A percentile compares a stretch with the other conserved stretches of the same genome.
These are phyloP conservation scores for Asterionellopsis glacialis DNA, from an alignment of 108 stramenopile genomes.

Conservation along the genomic window DNA sequence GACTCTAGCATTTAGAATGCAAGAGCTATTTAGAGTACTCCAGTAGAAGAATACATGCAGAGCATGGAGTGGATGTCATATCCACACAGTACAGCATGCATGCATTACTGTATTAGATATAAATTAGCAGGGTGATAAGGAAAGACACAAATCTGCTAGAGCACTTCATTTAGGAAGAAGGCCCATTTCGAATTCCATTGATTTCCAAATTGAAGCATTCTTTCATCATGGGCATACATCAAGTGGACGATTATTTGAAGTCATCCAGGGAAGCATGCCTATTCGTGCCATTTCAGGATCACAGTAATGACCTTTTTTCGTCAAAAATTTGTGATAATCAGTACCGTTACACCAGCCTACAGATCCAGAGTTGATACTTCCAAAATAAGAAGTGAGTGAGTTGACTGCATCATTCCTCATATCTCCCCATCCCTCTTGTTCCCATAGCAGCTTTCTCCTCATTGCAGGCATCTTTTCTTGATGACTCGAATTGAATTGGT, in stretches of 20 bases:
- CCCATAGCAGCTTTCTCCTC: constrained; percentile 50
- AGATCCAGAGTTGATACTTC: constrained; percentile 72
- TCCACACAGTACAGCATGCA: no score
- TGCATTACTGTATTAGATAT: no score
- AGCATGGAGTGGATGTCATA: no score
- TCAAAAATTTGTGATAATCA: constrained; percentile 26
- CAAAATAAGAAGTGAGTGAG: constrained; percentile 77
- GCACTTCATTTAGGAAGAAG: no score
- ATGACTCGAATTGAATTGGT: constrained; percentile 16
- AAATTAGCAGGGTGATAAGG: no score
- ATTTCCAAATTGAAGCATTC: no score
- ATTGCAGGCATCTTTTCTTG: constrained; percentile 13
- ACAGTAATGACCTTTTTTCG: constrained; percentile 10
- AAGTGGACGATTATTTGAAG: not conserved
- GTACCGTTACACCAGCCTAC: constrained; percentile 86
- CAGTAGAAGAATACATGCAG: no score
- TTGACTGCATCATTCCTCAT: constrained; percentile 76
- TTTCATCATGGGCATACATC: no score
- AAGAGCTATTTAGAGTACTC: no score
- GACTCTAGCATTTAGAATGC: no score
- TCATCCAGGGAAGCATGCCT: constrained; percentile 51
- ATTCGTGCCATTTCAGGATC: constrained; percentile 37
- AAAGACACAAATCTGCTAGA: no score
- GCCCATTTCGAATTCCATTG: no score
- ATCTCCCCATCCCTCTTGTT: constrained; percentile 21